phyloP scores from a whole-genome alignment of 2,329 filamentous ascomycete genomes.

The Xylaria sp. region DNA sequence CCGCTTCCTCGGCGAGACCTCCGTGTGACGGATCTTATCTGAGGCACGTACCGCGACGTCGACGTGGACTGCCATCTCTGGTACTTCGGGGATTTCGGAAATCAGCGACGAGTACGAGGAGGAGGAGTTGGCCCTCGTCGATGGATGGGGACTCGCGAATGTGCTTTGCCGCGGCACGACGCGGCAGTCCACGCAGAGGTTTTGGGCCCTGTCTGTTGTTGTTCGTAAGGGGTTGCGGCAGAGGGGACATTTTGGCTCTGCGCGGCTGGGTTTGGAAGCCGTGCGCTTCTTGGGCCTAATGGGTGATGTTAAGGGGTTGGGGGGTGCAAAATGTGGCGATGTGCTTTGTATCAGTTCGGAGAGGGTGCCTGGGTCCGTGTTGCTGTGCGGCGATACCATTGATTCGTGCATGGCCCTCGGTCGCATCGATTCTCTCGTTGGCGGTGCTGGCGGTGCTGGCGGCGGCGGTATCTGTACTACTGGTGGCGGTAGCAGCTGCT shows the following conservation, averaged over 20 bases:
- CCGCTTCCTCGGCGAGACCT: neutral
- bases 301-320: slow-evolving; percentile 3
- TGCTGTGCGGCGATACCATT: slow-evolving; percentile 3
- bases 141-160: slow-evolving; percentile 11
- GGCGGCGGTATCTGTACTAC: neutral
- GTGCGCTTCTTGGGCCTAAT: neutral
- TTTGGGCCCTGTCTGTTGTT: slow-evolving; percentile 15
- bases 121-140: neutral
- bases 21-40: neutral
- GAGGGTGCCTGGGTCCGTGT: neutral
- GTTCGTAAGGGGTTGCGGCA: slow-evolving; percentile 16
- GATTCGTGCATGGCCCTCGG: neutral
- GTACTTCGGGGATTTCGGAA: neutral
- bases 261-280: too few relatives aligned
- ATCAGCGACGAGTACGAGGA: neutral
- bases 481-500: neutral
- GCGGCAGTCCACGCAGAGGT: slow-evolving; percentile 25
- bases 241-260: slow-evolving; percentile 14
- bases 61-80: too few relatives aligned
- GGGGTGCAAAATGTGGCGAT: slow-evolving; percentile 5
- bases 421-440: neutral
- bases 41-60: neutral
- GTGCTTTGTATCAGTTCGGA: slow-evolving; percentile 11
- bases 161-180: slow-evolving; percentile 23
- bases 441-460: neutral